A percentile compares a stretch with the other conserved stretches of the same genome.
Conservation (phyloP, 2,329 filamentous ascomycete species). For the Penicillium sp. region DNA sequence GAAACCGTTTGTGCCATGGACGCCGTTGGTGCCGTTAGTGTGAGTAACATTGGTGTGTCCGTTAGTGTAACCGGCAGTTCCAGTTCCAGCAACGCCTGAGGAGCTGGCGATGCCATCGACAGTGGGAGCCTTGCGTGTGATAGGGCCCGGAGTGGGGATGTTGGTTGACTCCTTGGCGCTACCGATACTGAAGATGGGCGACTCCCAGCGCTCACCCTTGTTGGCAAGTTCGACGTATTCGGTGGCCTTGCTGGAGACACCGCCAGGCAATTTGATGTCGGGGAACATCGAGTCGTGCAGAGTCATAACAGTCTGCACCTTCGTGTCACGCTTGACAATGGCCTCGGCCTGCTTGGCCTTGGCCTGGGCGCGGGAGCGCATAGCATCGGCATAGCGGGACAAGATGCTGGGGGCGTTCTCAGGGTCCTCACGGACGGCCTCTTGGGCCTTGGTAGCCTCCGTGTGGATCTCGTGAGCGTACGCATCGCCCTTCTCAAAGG, state of each 20-base stretch:
- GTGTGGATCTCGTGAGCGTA: constrained; percentile 74
- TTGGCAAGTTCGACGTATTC: constrained; percentile 85
- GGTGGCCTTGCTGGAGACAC: constrained; percentile 88
- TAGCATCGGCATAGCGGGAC: constrained; percentile 73
- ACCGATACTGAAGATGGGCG: constrained; percentile 87
- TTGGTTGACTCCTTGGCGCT: constrained; percentile 68
- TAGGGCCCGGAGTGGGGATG: constrained; percentile 58
- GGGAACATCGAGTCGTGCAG: constrained; percentile 91
- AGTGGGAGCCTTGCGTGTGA: constrained; percentile 60
- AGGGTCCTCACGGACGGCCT: constrained; percentile 66
- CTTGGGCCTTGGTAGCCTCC: constrained; percentile 72
- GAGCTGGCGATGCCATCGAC: constrained; percentile 29
- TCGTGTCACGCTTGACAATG: constrained; percentile 58
- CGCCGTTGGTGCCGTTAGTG: not conserved
- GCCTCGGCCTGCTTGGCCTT: constrained; percentile 74
- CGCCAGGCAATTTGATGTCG: constrained; percentile 77
- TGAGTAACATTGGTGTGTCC: constrained; percentile 8
- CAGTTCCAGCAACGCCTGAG: not conserved
- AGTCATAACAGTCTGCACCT: constrained; percentile 80
- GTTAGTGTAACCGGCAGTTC: constrained; percentile 25
- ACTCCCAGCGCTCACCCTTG: constrained; percentile 93
- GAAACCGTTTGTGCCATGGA: constrained; percentile 21
- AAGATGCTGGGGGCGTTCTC: constrained; percentile 79
- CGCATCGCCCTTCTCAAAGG: constrained; percentile 71
- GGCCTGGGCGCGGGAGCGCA: constrained; percentile 70